Evolutionary conservation across 371 early-diverging fungal species (phyloP).

Genomic region (Actinomucor elegans): DNA sequence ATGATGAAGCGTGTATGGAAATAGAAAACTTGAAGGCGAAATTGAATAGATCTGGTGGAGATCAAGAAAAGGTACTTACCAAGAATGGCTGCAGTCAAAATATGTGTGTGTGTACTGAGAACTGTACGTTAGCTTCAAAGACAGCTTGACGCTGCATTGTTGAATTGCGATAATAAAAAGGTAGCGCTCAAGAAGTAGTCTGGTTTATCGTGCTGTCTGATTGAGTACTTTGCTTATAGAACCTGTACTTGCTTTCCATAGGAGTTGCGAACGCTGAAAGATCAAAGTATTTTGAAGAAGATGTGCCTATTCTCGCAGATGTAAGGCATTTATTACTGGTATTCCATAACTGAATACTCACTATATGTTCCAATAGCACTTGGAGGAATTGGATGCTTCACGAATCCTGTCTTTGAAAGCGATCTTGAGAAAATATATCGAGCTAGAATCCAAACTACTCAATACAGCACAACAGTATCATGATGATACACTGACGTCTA

Average conservation of each 20-base stretch:
- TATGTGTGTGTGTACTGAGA: too few relatives aligned
- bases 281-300: slow-evolving; percentile 58
- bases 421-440: slow-evolving; percentile 48
- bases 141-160: slow-evolving; percentile 62
- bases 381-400: slow-evolving; percentile 59
- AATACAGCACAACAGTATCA: slow-evolving; percentile 39
- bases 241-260: slow-evolving; percentile 62
- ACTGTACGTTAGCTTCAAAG: slow-evolving; percentile 43
- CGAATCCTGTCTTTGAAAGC: slow-evolving; percentile 50
- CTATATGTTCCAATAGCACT: slow-evolving; percentile 47
- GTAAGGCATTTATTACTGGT: slow-evolving; percentile 43
- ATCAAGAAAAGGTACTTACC: slow-evolving; percentile 40
- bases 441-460: slow-evolving; percentile 45
- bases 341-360: too few relatives aligned
- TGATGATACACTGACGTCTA: slow-evolving; percentile 27
- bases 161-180: slow-evolving; percentile 82
- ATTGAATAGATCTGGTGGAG: slow-evolving; percentile 33
- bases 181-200: too few relatives aligned
- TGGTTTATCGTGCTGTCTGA: not conserved
- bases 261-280: slow-evolving; percentile 62
- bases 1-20: slow-evolving; percentile 70
- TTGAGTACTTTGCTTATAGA: slow-evolving; percentile 31
- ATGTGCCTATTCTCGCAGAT: slow-evolving; percentile 62
- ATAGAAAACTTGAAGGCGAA: slow-evolving; percentile 55
- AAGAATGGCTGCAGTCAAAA: too few relatives aligned